Evolutionary conservation across 208 protist species (phyloP).

Genomic region (Trichomonas vaginalis): DNA sequence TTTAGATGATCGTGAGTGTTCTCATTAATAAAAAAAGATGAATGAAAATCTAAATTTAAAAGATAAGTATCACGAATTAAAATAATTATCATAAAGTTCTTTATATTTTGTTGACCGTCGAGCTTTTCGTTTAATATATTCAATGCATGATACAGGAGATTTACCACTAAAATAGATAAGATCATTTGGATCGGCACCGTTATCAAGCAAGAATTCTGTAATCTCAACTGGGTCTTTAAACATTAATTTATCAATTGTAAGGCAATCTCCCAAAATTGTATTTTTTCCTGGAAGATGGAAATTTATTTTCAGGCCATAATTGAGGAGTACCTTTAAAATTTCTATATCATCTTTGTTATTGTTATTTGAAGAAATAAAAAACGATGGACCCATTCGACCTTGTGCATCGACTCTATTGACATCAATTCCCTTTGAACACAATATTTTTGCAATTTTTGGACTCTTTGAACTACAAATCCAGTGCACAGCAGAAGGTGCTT

Average conservation of each 20-base stretch:
- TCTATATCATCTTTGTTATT: not conserved
- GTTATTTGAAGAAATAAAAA: not conserved
- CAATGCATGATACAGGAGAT: too few species aligned
- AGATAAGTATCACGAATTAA: too few species aligned
- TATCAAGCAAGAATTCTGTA: not conserved
- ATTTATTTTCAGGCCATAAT: not conserved
- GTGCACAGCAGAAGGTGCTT: not conserved
- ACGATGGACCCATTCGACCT: not conserved
- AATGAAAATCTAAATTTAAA: too few species aligned
- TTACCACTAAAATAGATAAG: not conserved
- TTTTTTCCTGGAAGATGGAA: not conserved
- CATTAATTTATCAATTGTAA: not conserved
- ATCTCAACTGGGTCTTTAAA: not conserved
- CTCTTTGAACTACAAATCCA: not conserved
- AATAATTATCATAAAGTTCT: too few species aligned
- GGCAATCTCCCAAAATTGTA: not conserved
- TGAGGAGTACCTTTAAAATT: not conserved
- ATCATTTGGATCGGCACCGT: not conserved
- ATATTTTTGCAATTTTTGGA: not conserved
- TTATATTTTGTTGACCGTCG: too few species aligned
- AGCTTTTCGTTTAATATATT: too few species aligned
- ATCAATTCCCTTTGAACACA: not conserved
- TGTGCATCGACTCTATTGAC: not conserved
- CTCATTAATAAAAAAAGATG: too few species aligned
- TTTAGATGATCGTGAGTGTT: too few species aligned